These are phyloP conservation scores for Kazachstania taianensis DNA, from an alignment of 805 yeast genomes.

Conservation along the genomic window DNA sequence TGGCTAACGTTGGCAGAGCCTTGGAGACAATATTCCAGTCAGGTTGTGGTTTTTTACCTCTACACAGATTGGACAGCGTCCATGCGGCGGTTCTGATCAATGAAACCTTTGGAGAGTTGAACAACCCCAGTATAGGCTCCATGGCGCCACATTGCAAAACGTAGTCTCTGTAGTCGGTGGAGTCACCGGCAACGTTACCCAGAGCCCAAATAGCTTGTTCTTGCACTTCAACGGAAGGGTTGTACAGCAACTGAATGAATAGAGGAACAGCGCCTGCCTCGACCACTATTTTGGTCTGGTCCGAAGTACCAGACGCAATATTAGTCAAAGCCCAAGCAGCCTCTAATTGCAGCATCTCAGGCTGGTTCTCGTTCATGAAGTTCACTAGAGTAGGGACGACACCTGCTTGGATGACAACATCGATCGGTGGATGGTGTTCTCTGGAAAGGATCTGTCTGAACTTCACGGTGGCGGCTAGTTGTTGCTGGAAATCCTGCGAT, in stretches of 20 bases:
- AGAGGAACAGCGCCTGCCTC: constrained; percentile 90
- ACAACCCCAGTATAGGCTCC: constrained; percentile 73
- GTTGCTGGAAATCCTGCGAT: constrained; percentile 66
- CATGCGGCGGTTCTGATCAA: constrained; percentile 94
- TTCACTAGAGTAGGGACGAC: constrained; percentile 86
- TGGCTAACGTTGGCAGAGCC: constrained; percentile 86
- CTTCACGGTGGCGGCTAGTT: constrained; percentile 80
- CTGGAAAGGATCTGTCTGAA: constrained; percentile 89
- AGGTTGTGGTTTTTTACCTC: constrained; percentile 95
- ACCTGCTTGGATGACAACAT: constrained; percentile 83
- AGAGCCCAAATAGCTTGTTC: constrained; percentile 99
- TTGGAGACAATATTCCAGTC: constrained; percentile 82
- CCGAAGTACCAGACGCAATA: constrained; percentile 88
- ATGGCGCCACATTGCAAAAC: constrained; percentile 80
- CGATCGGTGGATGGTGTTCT: constrained; percentile 94
- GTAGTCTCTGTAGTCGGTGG: constrained; percentile 79
- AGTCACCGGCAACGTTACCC: constrained; percentile 98
- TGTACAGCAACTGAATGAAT: constrained; percentile 71
- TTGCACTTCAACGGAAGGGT: constrained; percentile 81
- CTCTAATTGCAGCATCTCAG: constrained; percentile 85
- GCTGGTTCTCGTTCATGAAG: constrained; percentile 67
- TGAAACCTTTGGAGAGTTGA: constrained; percentile 76
- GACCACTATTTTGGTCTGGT: constrained; percentile 83
- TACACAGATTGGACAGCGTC: constrained; percentile 92
- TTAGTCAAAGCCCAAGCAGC: constrained; percentile 99